Evolutionary conservation across 2,329 filamentous ascomycete species (phyloP), one percentile per base, ranked within the genome.

Genomic region (Myriangium duriaei): DNA sequence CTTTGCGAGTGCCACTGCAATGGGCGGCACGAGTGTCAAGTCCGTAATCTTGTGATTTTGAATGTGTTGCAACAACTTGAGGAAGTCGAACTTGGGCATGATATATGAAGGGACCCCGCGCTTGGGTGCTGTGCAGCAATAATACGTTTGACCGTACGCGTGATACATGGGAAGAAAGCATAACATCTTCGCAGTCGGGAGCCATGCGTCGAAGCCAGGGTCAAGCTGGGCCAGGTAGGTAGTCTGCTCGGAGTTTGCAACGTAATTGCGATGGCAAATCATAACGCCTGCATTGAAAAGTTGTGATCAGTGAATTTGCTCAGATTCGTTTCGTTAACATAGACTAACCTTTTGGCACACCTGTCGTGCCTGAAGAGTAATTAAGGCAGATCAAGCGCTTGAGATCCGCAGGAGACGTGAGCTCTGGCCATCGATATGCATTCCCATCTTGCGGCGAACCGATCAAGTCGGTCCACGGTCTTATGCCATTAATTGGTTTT

Each of bases 331-430:
- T n/a, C n/a, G n/a, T n/a, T n/a, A 26, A n/a, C 7, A 26, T 7
- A 26, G 21, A 26, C 21, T 7, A 26, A 26, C 21, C 36, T 15
- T 92, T 92, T 7, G 84, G 82, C 3, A 85, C 68, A 5, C 85
- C 84, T 0, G 85, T 92, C 1, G 81, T 87, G 9, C 83, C 76
- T 18, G 72, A 79, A 46, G 75, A 81, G 59, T 88, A 92, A 57
- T 92, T 91, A 44, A 92, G 69, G 15, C 74, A 78, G 47, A 79
- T 74, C 1, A 73, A 72, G 4, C 68, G 67, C 39, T 67, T 48
- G 15, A 60, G 56, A 41, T 66, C 66, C 2, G 72, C 59, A 29
- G 69, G 62, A 0, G 60, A 55, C 1, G 65, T 51, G 33, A 66
- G 67, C 41, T 76, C 67, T 11, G 69, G 55, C 82, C 83, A 91